phyloP scores from a whole-genome alignment of 2,329 filamentous ascomycete species.

The Sporothrix pallida region DNA sequence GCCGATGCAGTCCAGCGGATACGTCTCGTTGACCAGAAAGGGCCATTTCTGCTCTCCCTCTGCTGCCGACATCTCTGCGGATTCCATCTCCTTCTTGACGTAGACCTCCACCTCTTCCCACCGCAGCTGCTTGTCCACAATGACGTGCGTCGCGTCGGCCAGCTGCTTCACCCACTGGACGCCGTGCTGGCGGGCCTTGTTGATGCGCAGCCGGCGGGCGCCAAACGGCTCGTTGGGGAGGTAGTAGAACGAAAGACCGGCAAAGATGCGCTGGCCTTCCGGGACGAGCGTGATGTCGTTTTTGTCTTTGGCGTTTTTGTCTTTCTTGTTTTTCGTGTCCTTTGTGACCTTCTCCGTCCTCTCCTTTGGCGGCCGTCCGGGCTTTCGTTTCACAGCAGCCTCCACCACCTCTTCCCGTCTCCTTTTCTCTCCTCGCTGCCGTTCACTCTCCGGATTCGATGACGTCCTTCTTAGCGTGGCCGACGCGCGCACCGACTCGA shows the following conservation, averaged over 20 bases:
- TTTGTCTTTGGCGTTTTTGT: not conserved
- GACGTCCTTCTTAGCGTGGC: conserved; percentile 27
- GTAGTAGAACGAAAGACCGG: conserved; percentile 71
- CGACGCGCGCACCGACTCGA: conserved; percentile 1
- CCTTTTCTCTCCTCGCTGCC: not conserved
- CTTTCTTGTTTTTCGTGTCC: no score
- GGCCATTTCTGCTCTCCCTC: conserved; percentile 40
- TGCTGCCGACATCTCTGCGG: conserved; percentile 49
- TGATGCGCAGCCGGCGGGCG: conserved; percentile 72
- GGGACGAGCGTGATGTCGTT: conserved; percentile 48
- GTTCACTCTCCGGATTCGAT: conserved; percentile 28
- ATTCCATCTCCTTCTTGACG: conserved; percentile 41
- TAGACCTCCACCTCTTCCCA: conserved; percentile 66
- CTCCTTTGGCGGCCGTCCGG: not conserved
- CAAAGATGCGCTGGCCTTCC: conserved; percentile 64
- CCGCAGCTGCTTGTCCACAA: conserved; percentile 73
- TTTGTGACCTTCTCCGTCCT: no score
- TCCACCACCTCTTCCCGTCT: not conserved
- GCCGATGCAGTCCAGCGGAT: conserved; percentile 70
- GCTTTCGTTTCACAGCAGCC: not conserved
- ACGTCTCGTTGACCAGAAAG: conserved; percentile 69
- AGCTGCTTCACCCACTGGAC: conserved; percentile 71
- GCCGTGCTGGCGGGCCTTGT: conserved; percentile 75
- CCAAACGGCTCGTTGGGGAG: conserved; percentile 80
- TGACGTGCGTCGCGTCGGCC: conserved; percentile 71